Evolutionary conservation across 768 basidiomycete species (phyloP).

Genomic region (Trametes cinnabarina): DNA sequence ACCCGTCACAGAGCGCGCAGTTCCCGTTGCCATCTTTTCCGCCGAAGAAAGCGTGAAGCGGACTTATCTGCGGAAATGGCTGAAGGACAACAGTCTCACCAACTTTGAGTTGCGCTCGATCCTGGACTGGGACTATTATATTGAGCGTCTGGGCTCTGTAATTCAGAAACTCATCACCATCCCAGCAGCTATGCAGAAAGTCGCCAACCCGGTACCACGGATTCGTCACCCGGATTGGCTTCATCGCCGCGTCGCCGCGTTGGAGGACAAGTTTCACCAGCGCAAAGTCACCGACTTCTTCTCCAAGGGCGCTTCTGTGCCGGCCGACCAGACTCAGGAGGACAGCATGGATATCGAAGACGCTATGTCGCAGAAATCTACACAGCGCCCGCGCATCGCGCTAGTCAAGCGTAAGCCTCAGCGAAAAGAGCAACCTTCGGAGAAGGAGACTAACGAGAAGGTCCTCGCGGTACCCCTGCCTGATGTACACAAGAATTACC

Average conservation of each 20-base stretch:
- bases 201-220: constrained; percentile 93
- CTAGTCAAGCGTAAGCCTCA: constrained; percentile 50
- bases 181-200: constrained; percentile 97
- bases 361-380: constrained; percentile 14
- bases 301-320: constrained; percentile 40
- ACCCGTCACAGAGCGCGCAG: constrained; percentile 94
- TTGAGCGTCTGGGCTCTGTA: constrained; percentile 94
- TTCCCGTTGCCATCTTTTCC: constrained; percentile 97
- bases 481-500: constrained; percentile 62
- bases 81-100: constrained; percentile 85
- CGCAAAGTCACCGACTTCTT: constrained; percentile 98
- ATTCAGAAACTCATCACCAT: constrained; percentile 99
- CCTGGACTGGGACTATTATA: constrained; percentile 98
- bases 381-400: constrained; percentile 44
- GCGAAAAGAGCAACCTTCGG: constrained; percentile 42
- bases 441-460: constrained; percentile 34
- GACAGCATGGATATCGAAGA: constrained; percentile 52
- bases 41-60: constrained; percentile 91
- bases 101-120: constrained; percentile 92
- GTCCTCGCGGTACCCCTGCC: constrained; percentile 46
- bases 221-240: constrained; percentile 98
- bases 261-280: constrained; percentile 96
- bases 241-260: constrained; percentile 81
- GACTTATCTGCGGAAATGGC: constrained; percentile 91
- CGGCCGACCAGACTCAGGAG: constrained; percentile 37